Conservation (phyloP, 306 rosid genomes). For the Gillenia trifoliata region DNA sequence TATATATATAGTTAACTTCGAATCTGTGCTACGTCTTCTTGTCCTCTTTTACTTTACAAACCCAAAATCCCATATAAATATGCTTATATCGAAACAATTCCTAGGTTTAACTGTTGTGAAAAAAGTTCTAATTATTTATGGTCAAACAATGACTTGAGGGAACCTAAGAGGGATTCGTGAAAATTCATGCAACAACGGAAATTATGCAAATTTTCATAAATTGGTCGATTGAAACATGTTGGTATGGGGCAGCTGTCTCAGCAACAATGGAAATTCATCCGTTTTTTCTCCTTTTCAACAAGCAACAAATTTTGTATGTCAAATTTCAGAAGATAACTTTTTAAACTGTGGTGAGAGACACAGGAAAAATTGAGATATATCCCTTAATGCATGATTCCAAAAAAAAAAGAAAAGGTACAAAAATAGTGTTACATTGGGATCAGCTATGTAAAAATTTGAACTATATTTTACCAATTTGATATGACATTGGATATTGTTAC, state of each 20-base stretch:
- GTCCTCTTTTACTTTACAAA: neutral
- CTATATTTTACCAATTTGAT: too few species aligned
- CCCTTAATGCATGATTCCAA: neutral
- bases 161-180: too few species aligned
- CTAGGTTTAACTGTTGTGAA: neutral
- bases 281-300: neutral
- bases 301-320: neutral
- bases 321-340: neutral
- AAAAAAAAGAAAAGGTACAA: too few species aligned
- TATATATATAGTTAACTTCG: neutral
- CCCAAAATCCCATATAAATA: too few species aligned
- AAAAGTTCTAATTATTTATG: neutral
- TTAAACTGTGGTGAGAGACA: neutral
- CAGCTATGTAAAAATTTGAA: neutral
- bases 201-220: too few species aligned
- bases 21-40: neutral
- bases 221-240: too few species aligned
- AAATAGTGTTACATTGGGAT: neutral
- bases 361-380: too few species aligned
- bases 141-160: neutral
- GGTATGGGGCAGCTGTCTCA: neutral
- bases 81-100: neutral
- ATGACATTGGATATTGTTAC: too few species aligned
- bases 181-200: too few species aligned
- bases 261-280: neutral